Evolutionary conservation across 768 basidiomycete species (phyloP).

Genomic region (Floccularia luteovirens): DNA sequence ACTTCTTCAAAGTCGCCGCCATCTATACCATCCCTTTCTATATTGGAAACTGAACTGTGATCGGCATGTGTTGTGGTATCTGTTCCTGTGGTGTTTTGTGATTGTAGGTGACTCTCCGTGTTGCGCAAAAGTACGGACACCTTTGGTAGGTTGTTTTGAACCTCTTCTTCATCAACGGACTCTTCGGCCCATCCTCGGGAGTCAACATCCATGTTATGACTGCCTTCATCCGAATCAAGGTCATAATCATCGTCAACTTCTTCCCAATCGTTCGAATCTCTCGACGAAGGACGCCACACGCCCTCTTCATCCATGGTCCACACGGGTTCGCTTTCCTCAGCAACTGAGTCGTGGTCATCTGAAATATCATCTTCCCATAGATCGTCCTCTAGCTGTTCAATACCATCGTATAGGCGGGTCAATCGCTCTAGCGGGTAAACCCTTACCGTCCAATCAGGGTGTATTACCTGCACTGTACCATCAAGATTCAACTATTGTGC

Average conservation of each 20-base stretch:
- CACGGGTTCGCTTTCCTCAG: slow-evolving; percentile 33
- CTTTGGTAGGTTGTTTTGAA: too few relatives aligned
- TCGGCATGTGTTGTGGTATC: neutral
- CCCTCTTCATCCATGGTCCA: slow-evolving; percentile 38
- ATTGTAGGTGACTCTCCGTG: too few relatives aligned
- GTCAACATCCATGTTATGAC: slow-evolving; percentile 13
- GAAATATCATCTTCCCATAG: slow-evolving; percentile 45
- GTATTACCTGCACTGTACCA: slow-evolving; percentile 64
- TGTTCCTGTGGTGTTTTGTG: too few relatives aligned
- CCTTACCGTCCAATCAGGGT: slow-evolving; percentile 46
- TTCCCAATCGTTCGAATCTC: slow-evolving; percentile 30
- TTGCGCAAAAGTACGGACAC: too few relatives aligned
- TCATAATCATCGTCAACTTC: slow-evolving; percentile 19
- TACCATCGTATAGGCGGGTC: slow-evolving; percentile 72
- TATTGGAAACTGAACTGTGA: neutral
- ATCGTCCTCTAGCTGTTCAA: slow-evolving; percentile 73
- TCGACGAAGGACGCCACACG: slow-evolving; percentile 37
- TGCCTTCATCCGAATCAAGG: slow-evolving; percentile 10
- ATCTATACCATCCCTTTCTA: neutral
- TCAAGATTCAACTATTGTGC: slow-evolving; percentile 56
- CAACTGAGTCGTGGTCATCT: slow-evolving; percentile 33
- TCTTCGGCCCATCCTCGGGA: neutral
- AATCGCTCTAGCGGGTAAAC: slow-evolving; percentile 60
- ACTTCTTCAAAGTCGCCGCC: slow-evolving; percentile 23
- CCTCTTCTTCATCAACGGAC: too few relatives aligned